Percentiles rank a stretch among this genome's conserved stretches.
Evolutionary conservation across 2,329 filamentous ascomycete species (phyloP).

Genomic region (Aspergillus sp.): DNA sequence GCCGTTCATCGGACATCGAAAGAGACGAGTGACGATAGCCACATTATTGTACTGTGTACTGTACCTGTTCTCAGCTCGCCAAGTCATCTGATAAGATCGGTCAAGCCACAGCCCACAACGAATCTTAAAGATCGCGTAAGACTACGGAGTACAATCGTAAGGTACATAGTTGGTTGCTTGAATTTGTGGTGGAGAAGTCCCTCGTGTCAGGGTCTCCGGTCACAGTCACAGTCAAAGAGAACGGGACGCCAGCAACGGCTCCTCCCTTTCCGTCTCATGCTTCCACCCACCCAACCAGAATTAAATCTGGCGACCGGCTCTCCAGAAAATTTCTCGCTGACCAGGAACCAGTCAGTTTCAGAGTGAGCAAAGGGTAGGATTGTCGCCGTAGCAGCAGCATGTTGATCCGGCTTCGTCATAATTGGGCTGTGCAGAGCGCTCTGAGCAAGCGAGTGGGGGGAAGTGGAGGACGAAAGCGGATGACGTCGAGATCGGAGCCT

Average conservation of each 20-base stretch:
- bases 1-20: background rate
- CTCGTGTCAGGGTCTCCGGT: background rate
- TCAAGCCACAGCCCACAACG: background rate
- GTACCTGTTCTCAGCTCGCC: background rate
- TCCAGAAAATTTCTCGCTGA: background rate
- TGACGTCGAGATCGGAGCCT: slow-evolving; percentile 14
- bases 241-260: background rate
- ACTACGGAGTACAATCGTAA: background rate
- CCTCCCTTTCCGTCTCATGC: background rate
- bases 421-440: slow-evolving; percentile 5
- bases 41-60: too few species aligned
- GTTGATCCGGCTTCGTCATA: slow-evolving; percentile 2
- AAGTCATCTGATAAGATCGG: slow-evolving; percentile 15
- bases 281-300: background rate
- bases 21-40: background rate
- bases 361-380: background rate
- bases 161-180: background rate
- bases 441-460: background rate
- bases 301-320: background rate
- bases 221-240: background rate
- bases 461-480: background rate
- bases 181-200: background rate
- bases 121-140: too few species aligned
- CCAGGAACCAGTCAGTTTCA: background rate
- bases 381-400: background rate